These are phyloP conservation scores for Nannochloropsis salina DNA, from an alignment of 108 stramenopile species.

Conservation along the genomic window DNA sequence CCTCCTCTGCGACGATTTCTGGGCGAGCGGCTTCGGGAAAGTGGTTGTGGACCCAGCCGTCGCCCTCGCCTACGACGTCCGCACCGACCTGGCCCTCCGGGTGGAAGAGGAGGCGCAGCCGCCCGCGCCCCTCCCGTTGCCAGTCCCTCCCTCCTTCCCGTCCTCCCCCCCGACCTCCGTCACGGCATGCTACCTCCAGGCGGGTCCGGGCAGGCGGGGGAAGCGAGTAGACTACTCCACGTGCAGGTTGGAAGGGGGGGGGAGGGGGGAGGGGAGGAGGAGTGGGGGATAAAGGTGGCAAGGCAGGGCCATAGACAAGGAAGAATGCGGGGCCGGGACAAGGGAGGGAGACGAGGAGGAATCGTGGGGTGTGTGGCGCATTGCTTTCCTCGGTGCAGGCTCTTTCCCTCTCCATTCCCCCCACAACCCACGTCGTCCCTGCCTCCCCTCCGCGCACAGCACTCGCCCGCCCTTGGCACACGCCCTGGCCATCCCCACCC, in stretches of 20 bases:
- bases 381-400: not conserved
- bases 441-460: too few species aligned
- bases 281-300: not conserved
- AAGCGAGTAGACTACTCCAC: not conserved
- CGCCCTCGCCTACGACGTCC: not conserved
- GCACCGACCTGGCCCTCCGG: not conserved
- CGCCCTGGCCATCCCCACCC: not conserved
- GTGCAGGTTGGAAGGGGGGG: not conserved
- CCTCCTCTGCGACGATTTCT: constrained; percentile 3
- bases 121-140: not conserved
- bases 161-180: not conserved
- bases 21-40: not conserved
- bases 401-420: not conserved
- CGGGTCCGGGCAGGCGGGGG: not conserved
- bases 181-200: not conserved
- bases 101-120: too few species aligned
- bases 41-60: not conserved
- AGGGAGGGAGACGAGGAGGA: too few species aligned
- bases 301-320: too few species aligned
- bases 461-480: not conserved
- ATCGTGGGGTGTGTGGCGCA: too few species aligned
- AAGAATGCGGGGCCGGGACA: too few species aligned
- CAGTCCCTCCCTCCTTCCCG: not conserved
- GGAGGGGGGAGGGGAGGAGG: not conserved
- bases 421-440: not conserved